phyloP scores from a whole-genome alignment of 2,329 filamentous ascomycete species.

The Dryadomyces quercivorus region DNA sequence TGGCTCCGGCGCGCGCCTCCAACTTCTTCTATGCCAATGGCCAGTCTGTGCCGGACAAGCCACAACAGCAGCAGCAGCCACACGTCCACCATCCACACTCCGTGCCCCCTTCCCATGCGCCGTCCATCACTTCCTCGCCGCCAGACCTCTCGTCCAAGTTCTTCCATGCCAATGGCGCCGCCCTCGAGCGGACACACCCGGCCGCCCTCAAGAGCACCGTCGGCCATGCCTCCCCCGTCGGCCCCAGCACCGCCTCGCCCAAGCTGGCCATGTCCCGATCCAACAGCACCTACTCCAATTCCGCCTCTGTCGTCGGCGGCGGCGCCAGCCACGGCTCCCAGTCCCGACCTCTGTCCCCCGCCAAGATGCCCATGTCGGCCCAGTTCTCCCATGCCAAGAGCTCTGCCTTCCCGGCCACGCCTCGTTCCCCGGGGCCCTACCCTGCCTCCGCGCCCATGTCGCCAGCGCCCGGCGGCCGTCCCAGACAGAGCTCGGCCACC shows the following conservation, averaged over 20 bases:
- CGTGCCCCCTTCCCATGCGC: not conserved
- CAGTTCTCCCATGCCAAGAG: constrained; percentile 4
- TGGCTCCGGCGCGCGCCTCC: constrained; percentile 19
- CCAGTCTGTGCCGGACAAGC: constrained; percentile 21
- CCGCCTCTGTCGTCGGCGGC: constrained; percentile 17
- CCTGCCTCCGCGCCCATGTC: not conserved
- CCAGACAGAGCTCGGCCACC: not conserved
- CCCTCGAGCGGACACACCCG: constrained; percentile 14
- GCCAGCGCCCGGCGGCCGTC: not conserved
- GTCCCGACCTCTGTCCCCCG: constrained; percentile 39
- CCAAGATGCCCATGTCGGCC: constrained; percentile 22
- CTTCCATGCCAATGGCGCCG: constrained; percentile 58
- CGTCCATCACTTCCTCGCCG: not conserved
- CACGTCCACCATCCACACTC: not conserved
- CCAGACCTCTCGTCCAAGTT: constrained; percentile 45
- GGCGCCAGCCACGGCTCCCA: constrained; percentile 28
- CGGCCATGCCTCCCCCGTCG: not conserved
- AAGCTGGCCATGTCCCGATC: constrained; percentile 11
- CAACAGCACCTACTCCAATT: constrained; percentile 47
- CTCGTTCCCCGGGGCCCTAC: not conserved
- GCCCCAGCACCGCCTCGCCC: not conserved
- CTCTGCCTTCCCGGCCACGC: not conserved
- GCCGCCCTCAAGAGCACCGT: not conserved
- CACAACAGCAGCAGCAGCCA: not conserved
- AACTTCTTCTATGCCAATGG: constrained; percentile 49